A percentile compares a stretch with the other conserved stretches of the same genome.
Evolutionary conservation across 2,329 filamentous ascomycete genomes (phyloP).

Genomic region (Tolypocladium sp.): DNA sequence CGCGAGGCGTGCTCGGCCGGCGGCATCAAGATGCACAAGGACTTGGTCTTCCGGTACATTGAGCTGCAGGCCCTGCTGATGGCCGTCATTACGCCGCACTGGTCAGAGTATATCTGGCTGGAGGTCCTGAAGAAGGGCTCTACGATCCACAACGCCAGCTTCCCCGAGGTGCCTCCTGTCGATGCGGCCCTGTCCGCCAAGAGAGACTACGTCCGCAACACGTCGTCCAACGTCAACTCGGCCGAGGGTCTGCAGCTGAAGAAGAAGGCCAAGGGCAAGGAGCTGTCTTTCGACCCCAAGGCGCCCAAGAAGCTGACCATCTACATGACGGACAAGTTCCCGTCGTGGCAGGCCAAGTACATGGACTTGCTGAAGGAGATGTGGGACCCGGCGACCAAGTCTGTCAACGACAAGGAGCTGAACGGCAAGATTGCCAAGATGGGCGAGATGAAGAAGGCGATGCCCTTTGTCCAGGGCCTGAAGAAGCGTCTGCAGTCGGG

Average conservation of each 20-base stretch:
- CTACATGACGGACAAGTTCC: slow-evolving; percentile 71
- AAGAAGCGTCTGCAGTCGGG: slow-evolving; percentile 75
- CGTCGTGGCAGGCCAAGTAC: slow-evolving; percentile 86
- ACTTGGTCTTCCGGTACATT: slow-evolving; percentile 70
- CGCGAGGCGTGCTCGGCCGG: slow-evolving; percentile 71
- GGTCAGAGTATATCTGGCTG: slow-evolving; percentile 88
- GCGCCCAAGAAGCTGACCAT: slow-evolving; percentile 88
- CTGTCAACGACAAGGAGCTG: slow-evolving; percentile 71
- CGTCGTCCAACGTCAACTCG: slow-evolving; percentile 66
- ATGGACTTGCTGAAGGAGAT: slow-evolving; percentile 68
- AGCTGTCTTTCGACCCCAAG: slow-evolving; percentile 75
- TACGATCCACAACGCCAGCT: slow-evolving; percentile 66
- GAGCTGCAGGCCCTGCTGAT: slow-evolving; percentile 79
- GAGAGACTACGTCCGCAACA: slow-evolving; percentile 70
- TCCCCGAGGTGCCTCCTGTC: slow-evolving; percentile 49
- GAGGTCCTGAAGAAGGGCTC: slow-evolving; percentile 73
- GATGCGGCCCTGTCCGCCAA: slow-evolving; percentile 65
- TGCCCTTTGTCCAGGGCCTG: slow-evolving; percentile 86
- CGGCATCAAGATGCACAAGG: slow-evolving; percentile 78
- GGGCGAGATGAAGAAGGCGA: slow-evolving; percentile 90
- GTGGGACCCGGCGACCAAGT: slow-evolving; percentile 52
- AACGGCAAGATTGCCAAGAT: slow-evolving; percentile 72
- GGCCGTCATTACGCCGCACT: slow-evolving; percentile 81
- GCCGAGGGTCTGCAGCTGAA: slow-evolving; percentile 77
- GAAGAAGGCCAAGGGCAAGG: slow-evolving; percentile 90